Evolutionary conservation across 768 basidiomycete genomes (phyloP).

Genomic region (Lentinula sp.): DNA sequence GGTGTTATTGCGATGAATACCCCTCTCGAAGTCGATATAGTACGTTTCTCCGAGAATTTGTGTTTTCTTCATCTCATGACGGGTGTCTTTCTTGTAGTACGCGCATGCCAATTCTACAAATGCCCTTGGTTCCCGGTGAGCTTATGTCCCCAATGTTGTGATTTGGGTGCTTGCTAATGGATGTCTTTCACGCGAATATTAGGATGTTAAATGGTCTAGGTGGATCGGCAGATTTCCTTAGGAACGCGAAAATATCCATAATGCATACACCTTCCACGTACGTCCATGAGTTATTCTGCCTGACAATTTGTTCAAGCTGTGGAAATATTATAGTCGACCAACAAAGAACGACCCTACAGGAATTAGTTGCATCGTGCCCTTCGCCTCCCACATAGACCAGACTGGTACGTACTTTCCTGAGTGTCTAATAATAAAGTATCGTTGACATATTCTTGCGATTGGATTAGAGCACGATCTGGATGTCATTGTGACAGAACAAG

Average conservation of each 20-base stretch:
- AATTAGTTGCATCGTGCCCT: constrained; percentile 44
- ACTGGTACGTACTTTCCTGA: constrained; percentile 26
- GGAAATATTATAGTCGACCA: constrained; percentile 25
- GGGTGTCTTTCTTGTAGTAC: constrained; percentile 21
- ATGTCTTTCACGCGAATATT: background rate
- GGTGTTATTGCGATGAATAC: constrained; percentile 50
- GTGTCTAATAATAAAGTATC: background rate
- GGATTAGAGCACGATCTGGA: constrained; percentile 39
- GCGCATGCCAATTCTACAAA: constrained; percentile 47
- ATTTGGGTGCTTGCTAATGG: background rate
- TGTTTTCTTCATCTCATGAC: background rate
- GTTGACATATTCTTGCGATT: background rate
- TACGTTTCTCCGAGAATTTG: constrained; percentile 13
- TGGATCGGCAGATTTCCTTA: constrained; percentile 41
- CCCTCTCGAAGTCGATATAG: constrained; percentile 43
- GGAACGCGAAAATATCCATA: constrained; percentile 43
- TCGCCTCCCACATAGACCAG: constrained; percentile 41
- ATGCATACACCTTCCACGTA: constrained; percentile 44
- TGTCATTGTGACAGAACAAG: constrained; percentile 42
- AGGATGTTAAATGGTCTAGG: constrained; percentile 46
- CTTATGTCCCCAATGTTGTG: background rate
- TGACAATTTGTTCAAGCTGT: too few species aligned
- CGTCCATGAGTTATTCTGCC: background rate
- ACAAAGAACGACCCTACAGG: constrained; percentile 43
- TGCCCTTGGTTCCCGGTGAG: constrained; percentile 34